Evolutionary conservation across 2,329 filamentous ascomycete species (phyloP), one percentile per base, ranked within the genome.

Genomic region (Blastomyces silverae): DNA sequence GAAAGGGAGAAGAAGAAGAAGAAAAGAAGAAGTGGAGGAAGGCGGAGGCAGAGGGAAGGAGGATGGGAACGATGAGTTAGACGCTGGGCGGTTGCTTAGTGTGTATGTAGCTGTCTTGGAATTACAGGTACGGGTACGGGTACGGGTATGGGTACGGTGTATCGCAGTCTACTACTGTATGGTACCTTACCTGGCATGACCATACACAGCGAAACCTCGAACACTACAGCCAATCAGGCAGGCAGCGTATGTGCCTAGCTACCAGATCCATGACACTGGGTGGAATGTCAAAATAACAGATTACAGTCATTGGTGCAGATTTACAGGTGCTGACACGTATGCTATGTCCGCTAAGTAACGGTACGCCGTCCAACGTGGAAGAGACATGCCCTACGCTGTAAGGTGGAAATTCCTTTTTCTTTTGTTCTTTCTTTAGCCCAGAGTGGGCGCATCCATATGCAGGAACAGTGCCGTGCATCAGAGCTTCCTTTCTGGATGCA

Each of bases 1-100:
- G n/a, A 52, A 28, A 66, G 60, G 64, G 65, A 65, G 63, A 68
- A 62, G 63, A 66, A 59, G 64, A 66, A 64, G 62, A 68, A 61
- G 62, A 66, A 64, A 66, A 67, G 67, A 65, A 64, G 64, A 61
- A 63, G 64, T 65, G 44, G 61, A 67, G 64, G 63, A 65, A 59
- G 68, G 48, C 48, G 22, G 48, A 50, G 46, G 46, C 67, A 37
- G 34, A 25, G 20, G 2, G 28, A 22, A 20, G 1, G 48, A 25
- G n/a, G 28, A 28, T 17, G 15, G 48, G 17, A 63, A 20, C 46
- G 46, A 22, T 42, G 34, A 8, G 34, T 37, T 37, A 37, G 34
- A 1, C 34, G 34, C 34, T 37, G 34, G 34, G 28, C 28, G 1
- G 17, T 25, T 50, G 22, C 3, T 53, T 53, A 53, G 50, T 53